These are phyloP conservation scores for Toxicodendron radicans DNA, from an alignment of 345 rosid species.

Conservation along the genomic window DNA sequence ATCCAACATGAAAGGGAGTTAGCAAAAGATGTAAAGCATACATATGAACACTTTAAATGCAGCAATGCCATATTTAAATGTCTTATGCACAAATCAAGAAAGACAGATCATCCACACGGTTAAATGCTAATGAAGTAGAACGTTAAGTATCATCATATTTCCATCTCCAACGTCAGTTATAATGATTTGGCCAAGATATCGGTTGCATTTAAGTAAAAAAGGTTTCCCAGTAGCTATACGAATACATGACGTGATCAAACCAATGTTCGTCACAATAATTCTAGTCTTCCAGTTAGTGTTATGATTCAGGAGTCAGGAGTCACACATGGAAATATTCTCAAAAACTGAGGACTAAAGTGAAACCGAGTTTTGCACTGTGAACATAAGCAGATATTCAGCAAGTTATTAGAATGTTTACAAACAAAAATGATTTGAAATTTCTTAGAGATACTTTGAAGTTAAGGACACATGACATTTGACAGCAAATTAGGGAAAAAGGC, in stretches of 20 bases:
- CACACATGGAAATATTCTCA: background rate
- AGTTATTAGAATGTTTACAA: background rate
- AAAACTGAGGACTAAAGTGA: background rate
- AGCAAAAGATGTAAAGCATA: slow-evolving; percentile 5
- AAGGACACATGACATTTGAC: background rate
- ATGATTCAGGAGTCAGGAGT: background rate
- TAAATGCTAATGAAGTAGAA: background rate
- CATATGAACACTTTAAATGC: background rate
- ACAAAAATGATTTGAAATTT: background rate
- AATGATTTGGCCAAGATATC: too few relatives aligned
- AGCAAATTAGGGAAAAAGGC: background rate
- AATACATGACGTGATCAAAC: background rate
- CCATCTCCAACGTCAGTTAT: too few relatives aligned
- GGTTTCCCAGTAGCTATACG: background rate
- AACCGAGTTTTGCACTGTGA: background rate
- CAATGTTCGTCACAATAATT: too few relatives aligned
- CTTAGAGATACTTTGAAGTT: background rate
- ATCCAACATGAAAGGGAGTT: background rate
- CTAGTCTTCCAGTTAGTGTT: background rate
- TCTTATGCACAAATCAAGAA: background rate
- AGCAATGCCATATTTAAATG: background rate
- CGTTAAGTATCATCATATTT: background rate
- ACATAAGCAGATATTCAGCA: background rate
- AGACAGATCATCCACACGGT: background rate
- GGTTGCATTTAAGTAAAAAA: too few relatives aligned